These are phyloP conservation scores for Odonthalia washingtoniensis DNA, from an alignment of 31 red algal genomes.

Conservation along the genomic window DNA sequence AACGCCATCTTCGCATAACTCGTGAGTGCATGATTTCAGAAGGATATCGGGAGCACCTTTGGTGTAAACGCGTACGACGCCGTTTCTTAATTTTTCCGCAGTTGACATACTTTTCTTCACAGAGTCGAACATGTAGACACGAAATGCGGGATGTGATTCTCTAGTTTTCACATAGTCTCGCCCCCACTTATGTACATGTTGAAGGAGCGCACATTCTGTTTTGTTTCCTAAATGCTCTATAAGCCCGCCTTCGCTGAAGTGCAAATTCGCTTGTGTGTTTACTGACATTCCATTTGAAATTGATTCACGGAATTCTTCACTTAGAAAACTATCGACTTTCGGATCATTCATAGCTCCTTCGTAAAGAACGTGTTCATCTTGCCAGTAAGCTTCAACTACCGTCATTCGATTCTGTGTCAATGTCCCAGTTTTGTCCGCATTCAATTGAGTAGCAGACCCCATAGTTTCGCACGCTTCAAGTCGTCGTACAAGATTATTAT, in stretches of 20 bases:
- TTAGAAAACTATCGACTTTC: slow-evolving; percentile 39
- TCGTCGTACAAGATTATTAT: slow-evolving; percentile 90
- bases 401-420: slow-evolving; percentile 93
- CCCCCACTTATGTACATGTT: slow-evolving; percentile 70
- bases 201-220: slow-evolving; percentile 91
- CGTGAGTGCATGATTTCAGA: slow-evolving; percentile 41
- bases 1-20: slow-evolving; percentile 45
- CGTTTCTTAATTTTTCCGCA: slow-evolving; percentile 33
- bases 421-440: slow-evolving; percentile 95
- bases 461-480: slow-evolving; percentile 98
- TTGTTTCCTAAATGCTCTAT: slow-evolving; percentile 84
- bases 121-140: slow-evolving; percentile 86
- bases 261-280: slow-evolving; percentile 86
- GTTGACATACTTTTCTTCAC: slow-evolving; percentile 89
- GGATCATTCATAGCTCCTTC: slow-evolving; percentile 35
- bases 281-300: slow-evolving; percentile 62
- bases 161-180: slow-evolving; percentile 71
- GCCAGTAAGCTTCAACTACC: slow-evolving; percentile 73
- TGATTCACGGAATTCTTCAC: slow-evolving; percentile 48
- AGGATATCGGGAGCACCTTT: slow-evolving; percentile 94
- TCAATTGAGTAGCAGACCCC: slow-evolving; percentile 93
- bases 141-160: slow-evolving; percentile 27
- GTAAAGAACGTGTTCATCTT: slow-evolving; percentile 53
- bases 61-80: slow-evolving; percentile 63
- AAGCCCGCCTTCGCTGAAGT: slow-evolving; percentile 48